phyloP scores from a whole-genome alignment of 129 eudicot genomes.

The Mikania micrantha region DNA sequence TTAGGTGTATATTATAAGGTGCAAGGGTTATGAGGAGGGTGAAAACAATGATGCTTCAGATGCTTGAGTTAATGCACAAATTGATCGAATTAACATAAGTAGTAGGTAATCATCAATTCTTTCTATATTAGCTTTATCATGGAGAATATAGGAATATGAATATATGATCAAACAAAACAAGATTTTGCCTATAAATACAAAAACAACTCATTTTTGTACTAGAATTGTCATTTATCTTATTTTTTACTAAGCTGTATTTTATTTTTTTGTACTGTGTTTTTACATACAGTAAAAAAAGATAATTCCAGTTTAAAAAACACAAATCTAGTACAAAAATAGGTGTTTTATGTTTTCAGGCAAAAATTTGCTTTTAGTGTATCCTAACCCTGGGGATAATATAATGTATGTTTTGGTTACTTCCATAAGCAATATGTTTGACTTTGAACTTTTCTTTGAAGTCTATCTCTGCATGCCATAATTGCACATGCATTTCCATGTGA shows the following conservation, averaged over 20 bases:
- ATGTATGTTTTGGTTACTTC: background rate
- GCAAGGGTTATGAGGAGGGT: conserved; percentile 28
- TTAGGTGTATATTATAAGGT: conserved; percentile 26
- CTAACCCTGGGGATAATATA: too few relatives aligned
- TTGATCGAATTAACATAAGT: conserved; percentile 5
- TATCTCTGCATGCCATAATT: conserved; percentile 15
- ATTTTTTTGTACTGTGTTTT: too few relatives aligned
- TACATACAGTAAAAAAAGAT: too few relatives aligned
- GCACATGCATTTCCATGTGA: conserved; percentile 31
- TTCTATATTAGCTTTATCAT: background rate
- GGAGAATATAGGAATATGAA: background rate
- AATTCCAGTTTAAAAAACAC: too few relatives aligned
- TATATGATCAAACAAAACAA: too few relatives aligned
- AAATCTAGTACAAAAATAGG: too few relatives aligned
- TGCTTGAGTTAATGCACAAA: conserved; percentile 14
- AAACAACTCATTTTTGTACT: too few relatives aligned
- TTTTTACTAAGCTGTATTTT: too few relatives aligned
- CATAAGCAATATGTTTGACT: conserved; percentile 2
- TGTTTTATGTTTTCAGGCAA: too few relatives aligned
- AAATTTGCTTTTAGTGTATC: too few relatives aligned
- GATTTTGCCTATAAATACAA: too few relatives aligned
- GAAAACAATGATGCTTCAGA: conserved; percentile 12
- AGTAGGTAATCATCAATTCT: conserved; percentile 17
- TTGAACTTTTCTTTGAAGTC: conserved; percentile 1
- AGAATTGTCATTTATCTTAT: too few relatives aligned